phyloP scores from a whole-genome alignment of 768 basidiomycete genomes.

The Kwoniella mangroviensis region DNA sequence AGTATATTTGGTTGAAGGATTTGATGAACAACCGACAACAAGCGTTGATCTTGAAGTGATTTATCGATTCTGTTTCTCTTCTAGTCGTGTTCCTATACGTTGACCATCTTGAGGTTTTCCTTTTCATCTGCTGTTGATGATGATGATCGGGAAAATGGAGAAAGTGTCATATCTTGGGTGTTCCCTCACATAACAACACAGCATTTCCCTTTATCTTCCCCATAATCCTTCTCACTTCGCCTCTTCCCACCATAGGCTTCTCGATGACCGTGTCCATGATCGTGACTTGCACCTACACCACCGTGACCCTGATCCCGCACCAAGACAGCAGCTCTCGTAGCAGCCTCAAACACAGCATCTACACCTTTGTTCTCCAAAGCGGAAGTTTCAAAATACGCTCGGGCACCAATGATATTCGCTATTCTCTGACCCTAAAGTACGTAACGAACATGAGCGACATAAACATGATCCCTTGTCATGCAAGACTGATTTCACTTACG shows the following conservation, averaged over 20 bases:
- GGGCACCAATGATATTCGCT: slow-evolving; percentile 81
- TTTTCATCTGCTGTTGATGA: no score
- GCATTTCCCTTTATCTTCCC: slow-evolving; percentile 19
- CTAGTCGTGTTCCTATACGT: no score
- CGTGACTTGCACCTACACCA: slow-evolving; percentile 46
- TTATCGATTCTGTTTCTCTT: no score
- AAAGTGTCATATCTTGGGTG: no score
- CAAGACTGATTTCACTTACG: slow-evolving; percentile 41
- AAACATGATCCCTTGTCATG: not conserved
- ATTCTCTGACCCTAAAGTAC: slow-evolving; percentile 72
- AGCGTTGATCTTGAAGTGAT: no score
- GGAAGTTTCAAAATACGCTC: slow-evolving; percentile 93
- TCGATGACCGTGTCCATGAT: slow-evolving; percentile 33
- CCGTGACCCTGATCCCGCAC: slow-evolving; percentile 70
- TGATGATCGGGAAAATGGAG: no score
- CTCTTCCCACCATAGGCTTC: slow-evolving; percentile 33
- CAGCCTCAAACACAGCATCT: slow-evolving; percentile 96
- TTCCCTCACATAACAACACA: slow-evolving; percentile 30
- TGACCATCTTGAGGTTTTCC: no score
- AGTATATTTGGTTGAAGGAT: not conserved
- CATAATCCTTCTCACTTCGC: slow-evolving; percentile 25
- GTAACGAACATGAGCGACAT: not conserved
- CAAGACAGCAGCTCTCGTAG: slow-evolving; percentile 93
- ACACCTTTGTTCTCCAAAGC: slow-evolving; percentile 64
- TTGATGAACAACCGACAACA: no score